Base-by-base conservation (phyloP, 768 basidiomycete species). In the Boletus rex-veris region DNA sequence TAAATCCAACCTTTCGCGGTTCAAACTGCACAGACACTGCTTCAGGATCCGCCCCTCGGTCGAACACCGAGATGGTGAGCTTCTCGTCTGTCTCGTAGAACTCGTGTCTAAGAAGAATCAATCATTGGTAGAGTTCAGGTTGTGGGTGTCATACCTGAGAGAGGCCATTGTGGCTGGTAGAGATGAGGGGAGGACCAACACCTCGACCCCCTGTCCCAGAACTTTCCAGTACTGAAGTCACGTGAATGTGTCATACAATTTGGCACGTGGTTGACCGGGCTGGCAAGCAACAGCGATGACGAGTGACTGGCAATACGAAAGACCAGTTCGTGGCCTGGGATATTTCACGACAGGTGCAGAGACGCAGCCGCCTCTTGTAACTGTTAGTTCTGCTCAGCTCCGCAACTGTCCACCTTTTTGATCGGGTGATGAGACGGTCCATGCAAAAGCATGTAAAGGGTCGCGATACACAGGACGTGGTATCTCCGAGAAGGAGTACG, bases 1-100 rank as follows among this genome's bases (percentile, higher is more conserved):
- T n/a, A n/a, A n/a, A n/a, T n/a, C n/a, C n/a, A n/a, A n/a, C n/a
- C 71, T 80, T 80, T 60, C 86, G 76, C 7, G 85, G 77, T 54
- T 83, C 80, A 56, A 92, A 86, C 36, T 75, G 67, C 61, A 93
- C 71, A 15, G 74, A 75, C 47, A 91, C 81, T 60, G 80, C 70
- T 24, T 72, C 77, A 14, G 86, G 80, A 68, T 91, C 83, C 38
- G 82, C 90, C 60, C 83, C 83, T 60, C 83, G 81, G 72, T 93
- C 86, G 64, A 92, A 92, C 64, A 93, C 75, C 51, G 88, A 85
- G 62, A 93, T 67, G 18, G 75, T 87, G 51, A 92, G 66, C 57
- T 66, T 77, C 55, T 92, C 88, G 60, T 92, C 90, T 12, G 85
- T 88, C 72, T 93, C 91, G 70, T 92, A 93, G 70, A 88, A 93